A percentile compares a stretch with the other conserved stretches of the same genome.
phyloP scores from a whole-genome alignment of 2,329 filamentous ascomycete species.

The Sphaerulina populicola region DNA sequence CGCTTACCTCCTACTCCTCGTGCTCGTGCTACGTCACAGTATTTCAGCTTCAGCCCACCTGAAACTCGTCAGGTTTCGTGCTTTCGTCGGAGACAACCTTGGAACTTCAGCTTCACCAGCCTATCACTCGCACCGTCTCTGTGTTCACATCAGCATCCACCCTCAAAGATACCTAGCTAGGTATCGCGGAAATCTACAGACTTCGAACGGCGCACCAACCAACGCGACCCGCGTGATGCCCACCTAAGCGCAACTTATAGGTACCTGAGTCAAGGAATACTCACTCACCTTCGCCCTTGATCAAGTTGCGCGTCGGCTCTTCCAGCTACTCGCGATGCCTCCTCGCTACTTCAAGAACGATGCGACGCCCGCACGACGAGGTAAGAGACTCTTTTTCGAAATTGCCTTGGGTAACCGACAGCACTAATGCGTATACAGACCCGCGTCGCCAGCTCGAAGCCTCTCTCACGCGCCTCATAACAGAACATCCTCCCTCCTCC shows the following conservation, averaged over 20 bases:
- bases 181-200: too few species aligned
- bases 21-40: too few species aligned
- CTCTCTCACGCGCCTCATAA: constrained; percentile 43
- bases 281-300: background rate
- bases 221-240: background rate
- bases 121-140: too few species aligned
- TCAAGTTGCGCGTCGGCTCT: background rate
- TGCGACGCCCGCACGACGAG: constrained; percentile 32
- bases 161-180: too few species aligned
- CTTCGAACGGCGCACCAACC: background rate
- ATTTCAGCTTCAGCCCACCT: too few species aligned
- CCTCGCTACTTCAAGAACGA: constrained; percentile 37
- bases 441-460: constrained; percentile 45
- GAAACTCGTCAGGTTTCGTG: too few species aligned
- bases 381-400: constrained; percentile 13
- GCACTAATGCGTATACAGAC: constrained; percentile 26
- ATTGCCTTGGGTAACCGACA: background rate
- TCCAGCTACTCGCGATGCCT: constrained; percentile 22
- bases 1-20: too few species aligned
- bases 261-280: background rate
- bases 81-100: too few species aligned
- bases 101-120: too few species aligned
- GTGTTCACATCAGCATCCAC: background rate
- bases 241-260: background rate
- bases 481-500: constrained; percentile 40